phyloP scores from a whole-genome alignment of 148 eudicot genomes.

The Rhododendron molle region DNA sequence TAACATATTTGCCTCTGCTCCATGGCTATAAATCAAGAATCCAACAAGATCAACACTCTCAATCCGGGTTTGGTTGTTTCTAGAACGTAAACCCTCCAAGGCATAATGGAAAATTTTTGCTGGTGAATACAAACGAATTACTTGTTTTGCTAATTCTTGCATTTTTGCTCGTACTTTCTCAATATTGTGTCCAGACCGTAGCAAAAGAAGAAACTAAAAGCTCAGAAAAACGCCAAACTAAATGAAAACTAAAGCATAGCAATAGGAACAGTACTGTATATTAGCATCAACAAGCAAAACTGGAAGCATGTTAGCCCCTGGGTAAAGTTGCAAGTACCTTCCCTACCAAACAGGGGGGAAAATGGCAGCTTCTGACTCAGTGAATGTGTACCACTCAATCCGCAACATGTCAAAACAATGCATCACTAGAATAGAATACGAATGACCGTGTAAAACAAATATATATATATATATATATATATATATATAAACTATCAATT shows the following conservation, averaged over 20 bases:
- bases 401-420: slow-evolving; percentile 28
- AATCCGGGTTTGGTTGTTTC: too few species aligned
- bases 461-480: too few species aligned
- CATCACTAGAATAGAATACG: neutral
- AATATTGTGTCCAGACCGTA: slow-evolving; percentile 60
- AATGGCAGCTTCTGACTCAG: slow-evolving; percentile 85
- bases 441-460: neutral
- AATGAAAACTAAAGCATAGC: neutral
- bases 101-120: too few species aligned
- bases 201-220: slow-evolving; percentile 12
- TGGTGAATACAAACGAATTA: too few species aligned
- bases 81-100: too few species aligned
- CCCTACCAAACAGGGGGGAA: slow-evolving; percentile 85
- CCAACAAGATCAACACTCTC: too few species aligned
- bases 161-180: slow-evolving; percentile 86
- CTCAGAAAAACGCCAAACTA: neutral
- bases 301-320: neutral
- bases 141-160: slow-evolving; percentile 70
- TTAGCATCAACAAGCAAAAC: neutral
- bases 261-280: neutral
- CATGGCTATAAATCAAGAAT: too few species aligned
- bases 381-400: slow-evolving; percentile 73
- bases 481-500: neutral
- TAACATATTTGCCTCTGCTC: too few species aligned
- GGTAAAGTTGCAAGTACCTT: slow-evolving; percentile 45